phyloP scores from a whole-genome alignment of 192 early-diverging fungal genomes.

The Obelidium mucronatum region DNA sequence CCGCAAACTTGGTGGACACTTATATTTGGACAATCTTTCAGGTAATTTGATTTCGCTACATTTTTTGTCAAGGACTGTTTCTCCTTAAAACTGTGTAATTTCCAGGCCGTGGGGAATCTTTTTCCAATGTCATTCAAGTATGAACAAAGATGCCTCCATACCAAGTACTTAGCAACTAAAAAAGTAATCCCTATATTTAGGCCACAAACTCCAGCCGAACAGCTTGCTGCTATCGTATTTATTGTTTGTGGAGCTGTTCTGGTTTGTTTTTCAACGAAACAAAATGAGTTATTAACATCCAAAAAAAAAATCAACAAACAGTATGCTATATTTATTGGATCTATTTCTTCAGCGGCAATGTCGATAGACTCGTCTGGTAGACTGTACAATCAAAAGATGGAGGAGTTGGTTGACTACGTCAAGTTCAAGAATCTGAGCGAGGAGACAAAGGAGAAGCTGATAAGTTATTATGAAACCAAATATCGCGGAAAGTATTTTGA shows the following conservation, averaged over 20 bases:
- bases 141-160: background rate
- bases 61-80: background rate
- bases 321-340: constrained; percentile 30
- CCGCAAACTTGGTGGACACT: background rate
- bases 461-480: constrained; percentile 38
- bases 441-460: constrained; percentile 22
- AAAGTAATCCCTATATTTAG: background rate
- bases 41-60: background rate
- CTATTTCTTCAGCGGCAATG: constrained; percentile 18
- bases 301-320: background rate
- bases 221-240: constrained; percentile 4
- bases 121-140: constrained; percentile 20
- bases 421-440: constrained; percentile 27
- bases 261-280: background rate
- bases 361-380: constrained; percentile 30
- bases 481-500: constrained; percentile 47
- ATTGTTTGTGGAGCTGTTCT: constrained; percentile 19
- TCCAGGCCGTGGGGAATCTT: constrained; percentile 32
- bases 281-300: background rate
- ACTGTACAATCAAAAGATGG: constrained; percentile 38
- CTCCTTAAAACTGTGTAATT: too few species aligned
- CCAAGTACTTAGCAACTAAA: background rate
- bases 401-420: constrained; percentile 42
- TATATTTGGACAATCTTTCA: constrained; percentile 28
- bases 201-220: constrained; percentile 8